Evolutionary conservation across 495 filamentous ascomycete species (phyloP), one percentile per base, ranked within the genome.

Genomic region (Hypomontagnella submonticulosa): DNA sequence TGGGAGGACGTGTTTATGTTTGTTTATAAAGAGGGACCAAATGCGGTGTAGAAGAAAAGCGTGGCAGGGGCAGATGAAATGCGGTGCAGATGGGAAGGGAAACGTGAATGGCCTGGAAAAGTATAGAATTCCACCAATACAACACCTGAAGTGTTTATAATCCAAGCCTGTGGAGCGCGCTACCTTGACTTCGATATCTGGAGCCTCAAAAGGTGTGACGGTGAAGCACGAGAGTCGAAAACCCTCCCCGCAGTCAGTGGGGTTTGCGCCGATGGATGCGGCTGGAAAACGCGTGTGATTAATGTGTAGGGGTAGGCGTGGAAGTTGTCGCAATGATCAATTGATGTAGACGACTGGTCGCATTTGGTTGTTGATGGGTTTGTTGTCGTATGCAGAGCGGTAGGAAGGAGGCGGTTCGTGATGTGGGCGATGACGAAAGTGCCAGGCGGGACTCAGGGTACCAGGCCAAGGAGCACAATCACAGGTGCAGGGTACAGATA

Each of bases 241-340:
- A n/a, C n/a, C n/a, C 65, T 50, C 71, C 68, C 71, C 71, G 71
- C 71, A 74, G 60, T 65, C 62, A 37, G 71, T 74, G 71, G 71
- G 71, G 69, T 74, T 71, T 74, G 71, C 71, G 71, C 71, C 71
- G 67, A 65, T 55, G 49, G 47, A 64, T 70, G 64, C 36, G 57
- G 46, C 52, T 61, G 41, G 55, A 56, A 65, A 73, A 74, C 69
- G 66, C 71, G 71, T 67, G 47, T 49, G 64, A 7, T 37, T 49
- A 54, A 55, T 32, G 57, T 59, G 51, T 49, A 63, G 16, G 52
- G 53, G 61, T 33, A 32, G 54, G 47, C 27, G 44, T 53, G 46
- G 12, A 42, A 15, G 27, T 56, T 53, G 69, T 74, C 71, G 71
- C 71, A 56, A 58, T 40, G 33, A 62, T 68, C 44, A 67, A 72